Base-by-base conservation (phyloP, 441 rosid genomes). In the Manihot esculenta region DNA sequence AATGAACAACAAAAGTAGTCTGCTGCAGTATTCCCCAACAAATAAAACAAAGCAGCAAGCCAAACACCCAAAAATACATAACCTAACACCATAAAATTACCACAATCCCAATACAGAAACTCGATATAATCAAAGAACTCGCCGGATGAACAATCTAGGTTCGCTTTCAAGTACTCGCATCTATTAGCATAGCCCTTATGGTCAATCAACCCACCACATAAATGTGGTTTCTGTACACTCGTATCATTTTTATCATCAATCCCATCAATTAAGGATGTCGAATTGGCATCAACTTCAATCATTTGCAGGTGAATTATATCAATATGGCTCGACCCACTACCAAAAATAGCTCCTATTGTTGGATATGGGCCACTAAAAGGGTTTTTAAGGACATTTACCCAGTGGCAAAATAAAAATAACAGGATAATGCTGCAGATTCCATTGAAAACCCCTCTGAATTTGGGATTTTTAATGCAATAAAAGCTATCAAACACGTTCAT, bases 1-100 rank as follows among this genome's bases (percentile, higher is more conserved):
- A 93, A 78, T 1, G 94, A 89, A 75, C 92, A 87, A 57, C 96
- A 93, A 68, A 93, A 91, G 83, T 86, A 93, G 84, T 93, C 94
- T 0, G 97, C 94, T 0, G 97, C 96, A 26, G 98, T 93, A 70
- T 91, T 93, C 21, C 98, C 98, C 81, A 91, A 72, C 14, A 93
- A 73, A 78, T 91, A 93, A 79, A 93, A 93, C 85, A 93, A 74
- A 61, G 92, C 89, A 66, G 65, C 85, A 21, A 93, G 87, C 98
- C 96, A 93, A 66, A 88, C 18, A 0, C 83, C 84, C 82, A 91
- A 82, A 27, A 80, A 77, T 0, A 69, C 7, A 73, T 82, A 88
- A 14, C 89, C 98, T 64, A 85, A 71, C 17, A 81, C 33, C 42
- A 38, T 69, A 67, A 87, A 72, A 20, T 82, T 72, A 59, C 77